Conservation (phyloP, 2,329 filamentous ascomycete genomes). For the Botrytis hyacinthi region DNA sequence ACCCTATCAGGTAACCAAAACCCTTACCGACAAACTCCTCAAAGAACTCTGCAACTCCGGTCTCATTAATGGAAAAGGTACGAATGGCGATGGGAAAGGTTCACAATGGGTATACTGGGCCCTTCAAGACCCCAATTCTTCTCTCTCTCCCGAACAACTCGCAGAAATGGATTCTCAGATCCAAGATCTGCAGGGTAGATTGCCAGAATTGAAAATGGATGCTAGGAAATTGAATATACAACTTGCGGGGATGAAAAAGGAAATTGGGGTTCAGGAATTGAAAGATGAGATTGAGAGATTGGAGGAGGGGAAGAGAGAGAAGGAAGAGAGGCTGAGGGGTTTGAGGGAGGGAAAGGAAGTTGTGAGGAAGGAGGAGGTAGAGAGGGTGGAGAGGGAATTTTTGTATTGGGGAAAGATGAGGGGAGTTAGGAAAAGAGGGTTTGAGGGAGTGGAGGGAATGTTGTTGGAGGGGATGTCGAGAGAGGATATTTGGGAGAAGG, state of each 20-base stretch:
- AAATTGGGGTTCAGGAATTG: slow-evolving; percentile 48
- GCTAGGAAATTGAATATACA: slow-evolving; percentile 30
- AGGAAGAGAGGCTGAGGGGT: slow-evolving; percentile 40
- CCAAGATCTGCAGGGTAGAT: slow-evolving; percentile 44
- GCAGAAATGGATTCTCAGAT: slow-evolving; percentile 38
- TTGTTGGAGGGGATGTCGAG: slow-evolving; percentile 47
- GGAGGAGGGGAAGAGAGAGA: slow-evolving; percentile 41
- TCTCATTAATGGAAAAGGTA: slow-evolving; percentile 52
- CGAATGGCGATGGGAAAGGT: slow-evolving; percentile 36
- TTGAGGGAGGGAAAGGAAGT: slow-evolving; percentile 42
- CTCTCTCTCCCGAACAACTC: slow-evolving; percentile 41
- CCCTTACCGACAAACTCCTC: slow-evolving; percentile 57
- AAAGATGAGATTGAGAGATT: slow-evolving; percentile 45
- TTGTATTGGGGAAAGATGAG: slow-evolving; percentile 43
- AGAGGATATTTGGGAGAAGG: slow-evolving; percentile 49
- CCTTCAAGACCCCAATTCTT: slow-evolving; percentile 30
- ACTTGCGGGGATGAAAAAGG: slow-evolving; percentile 44
- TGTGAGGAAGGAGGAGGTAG: slow-evolving; percentile 49
- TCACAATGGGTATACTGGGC: slow-evolving; percentile 40
- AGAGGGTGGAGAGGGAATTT: slow-evolving; percentile 47
- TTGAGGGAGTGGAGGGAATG: slow-evolving; percentile 39
- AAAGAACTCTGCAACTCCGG: slow-evolving; percentile 61
- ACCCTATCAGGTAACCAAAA: slow-evolving; percentile 39
- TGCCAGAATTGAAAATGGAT: slow-evolving; percentile 40
- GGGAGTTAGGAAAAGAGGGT: slow-evolving; percentile 36